These are phyloP conservation scores for Penicillium angulare DNA, from an alignment of 495 filamentous ascomycete genomes.

Conservation along the genomic window DNA sequence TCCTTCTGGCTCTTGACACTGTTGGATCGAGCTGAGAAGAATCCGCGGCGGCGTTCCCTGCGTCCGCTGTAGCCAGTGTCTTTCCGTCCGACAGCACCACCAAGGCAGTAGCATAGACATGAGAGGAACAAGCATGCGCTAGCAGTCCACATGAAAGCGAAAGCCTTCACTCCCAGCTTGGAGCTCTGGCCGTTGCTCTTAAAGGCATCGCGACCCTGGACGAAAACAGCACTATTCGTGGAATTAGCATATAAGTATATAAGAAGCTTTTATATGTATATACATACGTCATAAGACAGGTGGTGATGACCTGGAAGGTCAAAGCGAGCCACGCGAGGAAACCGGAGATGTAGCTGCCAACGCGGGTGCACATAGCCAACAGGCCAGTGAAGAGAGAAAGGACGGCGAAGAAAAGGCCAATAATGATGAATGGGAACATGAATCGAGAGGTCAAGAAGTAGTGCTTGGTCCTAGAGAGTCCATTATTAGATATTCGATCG, in stretches of 20 bases:
- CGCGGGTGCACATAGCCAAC: conserved; percentile 58
- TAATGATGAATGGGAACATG: conserved; percentile 70
- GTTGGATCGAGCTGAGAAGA: conserved; percentile 40
- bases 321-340: conserved; percentile 53
- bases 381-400: conserved; percentile 59
- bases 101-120: conserved; percentile 66
- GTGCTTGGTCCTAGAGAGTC: conserved; percentile 42
- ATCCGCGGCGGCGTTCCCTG: conserved; percentile 40
- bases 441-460: conserved; percentile 68
- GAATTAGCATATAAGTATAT: conserved; percentile 14
- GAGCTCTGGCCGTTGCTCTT: conserved; percentile 53
- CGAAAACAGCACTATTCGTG: conserved; percentile 62
- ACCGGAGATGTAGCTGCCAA: conserved; percentile 60
- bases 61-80: conserved; percentile 41
- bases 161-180: conserved; percentile 67
- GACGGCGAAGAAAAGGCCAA: conserved; percentile 64
- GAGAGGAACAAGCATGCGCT: conserved; percentile 68
- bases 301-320: conserved; percentile 61
- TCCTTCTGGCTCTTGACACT: conserved; percentile 40
- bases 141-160: conserved; percentile 84
- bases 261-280: not conserved
- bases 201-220: conserved; percentile 74
- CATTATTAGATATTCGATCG: not conserved
- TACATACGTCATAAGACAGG: conserved; percentile 70
- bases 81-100: conserved; percentile 35